Percentiles rank a stretch among this genome's conserved stretches.
These are phyloP conservation scores for Amylostereum areolatum DNA, from an alignment of 1,284 basidiomycete species.

Conservation along the genomic window DNA sequence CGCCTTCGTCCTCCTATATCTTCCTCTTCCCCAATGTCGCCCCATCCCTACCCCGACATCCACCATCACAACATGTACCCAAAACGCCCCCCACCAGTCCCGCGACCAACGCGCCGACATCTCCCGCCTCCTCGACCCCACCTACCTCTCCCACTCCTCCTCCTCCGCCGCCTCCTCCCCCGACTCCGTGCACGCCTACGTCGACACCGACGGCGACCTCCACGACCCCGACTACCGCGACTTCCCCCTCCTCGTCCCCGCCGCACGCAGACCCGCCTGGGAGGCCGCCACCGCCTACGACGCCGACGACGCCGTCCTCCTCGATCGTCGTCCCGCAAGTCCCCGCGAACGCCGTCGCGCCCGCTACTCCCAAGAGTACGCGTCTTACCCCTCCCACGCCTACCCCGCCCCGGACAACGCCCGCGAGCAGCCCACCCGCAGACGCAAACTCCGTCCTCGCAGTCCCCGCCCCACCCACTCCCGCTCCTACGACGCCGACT, in stretches of 20 bases:
- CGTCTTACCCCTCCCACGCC: constrained; percentile 15
- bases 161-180: constrained; percentile 31
- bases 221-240: constrained; percentile 66
- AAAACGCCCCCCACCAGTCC: constrained; percentile 31
- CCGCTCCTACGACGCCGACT: constrained; percentile 15
- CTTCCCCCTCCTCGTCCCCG: constrained; percentile 41
- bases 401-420: constrained; percentile 23
- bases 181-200: constrained; percentile 37
- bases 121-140: constrained; percentile 57
- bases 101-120: constrained; percentile 43
- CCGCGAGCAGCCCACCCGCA: constrained; percentile 23
- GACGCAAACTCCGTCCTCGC: constrained; percentile 9
- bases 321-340: constrained; percentile 9
- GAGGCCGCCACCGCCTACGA: constrained; percentile 23
- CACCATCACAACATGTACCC: constrained; percentile 18
- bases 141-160: constrained; percentile 38
- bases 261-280: constrained; percentile 26
- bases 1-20: constrained; percentile 8
- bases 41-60: constrained; percentile 8
- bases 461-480: constrained; percentile 15
- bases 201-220: constrained; percentile 55
- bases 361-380: constrained; percentile 14
- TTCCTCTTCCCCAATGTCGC: constrained; percentile 2
- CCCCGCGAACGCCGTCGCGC: constrained; percentile 14
- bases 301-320: constrained; percentile 21